Conservation (phyloP, 257 asterid species). For the Ligustrum vulgare region DNA sequence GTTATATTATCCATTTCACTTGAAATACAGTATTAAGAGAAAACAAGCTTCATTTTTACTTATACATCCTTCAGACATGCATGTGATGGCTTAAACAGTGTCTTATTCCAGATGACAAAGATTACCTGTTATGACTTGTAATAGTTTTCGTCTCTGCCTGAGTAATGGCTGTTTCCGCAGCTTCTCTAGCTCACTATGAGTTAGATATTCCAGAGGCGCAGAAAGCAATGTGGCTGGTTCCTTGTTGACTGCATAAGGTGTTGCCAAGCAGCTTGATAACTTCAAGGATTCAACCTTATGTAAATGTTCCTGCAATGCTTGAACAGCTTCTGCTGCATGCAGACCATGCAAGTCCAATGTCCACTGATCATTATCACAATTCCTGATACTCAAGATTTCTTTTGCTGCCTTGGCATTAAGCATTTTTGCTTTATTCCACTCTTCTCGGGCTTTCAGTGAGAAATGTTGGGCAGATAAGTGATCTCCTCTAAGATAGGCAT, state of each 20-base stretch:
- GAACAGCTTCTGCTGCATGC: conserved; percentile 86
- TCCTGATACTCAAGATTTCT: conserved; percentile 64
- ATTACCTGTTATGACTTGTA: conserved; percentile 93
- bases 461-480: conserved; percentile 58
- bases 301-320: conserved; percentile 70
- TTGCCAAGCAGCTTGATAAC: conserved; percentile 28
- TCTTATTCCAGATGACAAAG: conserved; percentile 10
- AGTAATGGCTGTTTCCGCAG: conserved; percentile 32
- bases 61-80: background rate
- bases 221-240: conserved; percentile 33
- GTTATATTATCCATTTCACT: background rate
- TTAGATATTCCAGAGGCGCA: conserved; percentile 30
- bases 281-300: conserved; percentile 53
- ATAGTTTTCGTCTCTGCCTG: conserved; percentile 43
- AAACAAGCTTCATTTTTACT: background rate
- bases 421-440: conserved; percentile 68
- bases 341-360: conserved; percentile 95
- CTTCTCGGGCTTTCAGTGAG: conserved; percentile 73
- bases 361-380: conserved; percentile 66
- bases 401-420: conserved; percentile 82
- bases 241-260: conserved; percentile 21
- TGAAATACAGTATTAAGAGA: background rate
- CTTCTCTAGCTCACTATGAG: conserved; percentile 28
- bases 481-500: conserved; percentile 78
- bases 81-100: conserved; percentile 12